Conservation (phyloP, 2,329 filamentous ascomycete species). For the Blumeriella jaapii region DNA sequence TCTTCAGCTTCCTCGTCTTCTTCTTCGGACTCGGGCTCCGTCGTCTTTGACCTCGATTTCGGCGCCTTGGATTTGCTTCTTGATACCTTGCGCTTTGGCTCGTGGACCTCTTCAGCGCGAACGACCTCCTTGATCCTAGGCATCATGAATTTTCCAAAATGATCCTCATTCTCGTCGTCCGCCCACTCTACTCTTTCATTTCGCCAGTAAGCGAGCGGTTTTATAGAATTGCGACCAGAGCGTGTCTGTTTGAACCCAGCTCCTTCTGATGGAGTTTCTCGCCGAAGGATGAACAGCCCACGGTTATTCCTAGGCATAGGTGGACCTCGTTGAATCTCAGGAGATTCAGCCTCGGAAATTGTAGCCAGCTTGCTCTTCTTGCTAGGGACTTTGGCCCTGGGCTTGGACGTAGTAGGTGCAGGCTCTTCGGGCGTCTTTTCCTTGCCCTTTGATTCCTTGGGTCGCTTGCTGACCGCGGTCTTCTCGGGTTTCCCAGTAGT, state of each 20-base stretch:
- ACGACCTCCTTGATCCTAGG: conserved; percentile 67
- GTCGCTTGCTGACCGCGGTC: conserved; percentile 6
- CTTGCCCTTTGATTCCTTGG: conserved; percentile 12
- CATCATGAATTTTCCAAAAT: conserved; percentile 46
- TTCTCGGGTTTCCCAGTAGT: conserved; percentile 6
- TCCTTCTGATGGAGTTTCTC: conserved; percentile 32
- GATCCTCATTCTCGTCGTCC: conserved; percentile 41
- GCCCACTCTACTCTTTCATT: conserved; percentile 67
- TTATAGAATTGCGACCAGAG: conserved; percentile 66
- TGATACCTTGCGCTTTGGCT: conserved; percentile 25
- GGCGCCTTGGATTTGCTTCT: conserved; percentile 23
- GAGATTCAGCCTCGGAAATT: conserved; percentile 20
- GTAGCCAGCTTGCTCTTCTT: conserved; percentile 15
- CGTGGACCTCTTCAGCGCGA: conserved; percentile 51
- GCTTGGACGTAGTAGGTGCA: neutral
- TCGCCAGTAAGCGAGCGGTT: conserved; percentile 75
- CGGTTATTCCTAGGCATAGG: conserved; percentile 34
- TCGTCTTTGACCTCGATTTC: conserved; percentile 35
- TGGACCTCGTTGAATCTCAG: conserved; percentile 24
- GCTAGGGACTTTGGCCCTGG: conserved; percentile 11
- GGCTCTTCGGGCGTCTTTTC: neutral
- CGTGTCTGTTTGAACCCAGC: conserved; percentile 44
- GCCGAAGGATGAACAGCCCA: conserved; percentile 38
- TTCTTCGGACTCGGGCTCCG: conserved; percentile 17
- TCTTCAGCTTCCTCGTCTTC: conserved; percentile 43